phyloP scores from a whole-genome alignment of 2,329 filamentous ascomycete genomes.

The Pseudofabraea citricarpa region DNA sequence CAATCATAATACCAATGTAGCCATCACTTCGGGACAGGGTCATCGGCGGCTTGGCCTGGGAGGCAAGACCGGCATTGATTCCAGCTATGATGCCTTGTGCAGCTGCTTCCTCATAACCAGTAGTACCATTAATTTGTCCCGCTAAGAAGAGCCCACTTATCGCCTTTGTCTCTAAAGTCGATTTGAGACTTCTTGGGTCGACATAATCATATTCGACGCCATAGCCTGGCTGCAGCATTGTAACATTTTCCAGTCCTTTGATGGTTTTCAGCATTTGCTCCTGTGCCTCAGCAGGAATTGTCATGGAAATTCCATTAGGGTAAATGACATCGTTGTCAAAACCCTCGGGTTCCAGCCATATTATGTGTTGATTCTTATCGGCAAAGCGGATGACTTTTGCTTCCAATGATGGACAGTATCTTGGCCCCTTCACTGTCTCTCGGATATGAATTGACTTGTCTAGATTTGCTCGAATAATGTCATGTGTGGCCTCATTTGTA shows the following conservation, averaged over 20 bases:
- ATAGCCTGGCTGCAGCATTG: constrained; percentile 92
- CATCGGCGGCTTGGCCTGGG: constrained; percentile 60
- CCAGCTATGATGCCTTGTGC: constrained; percentile 90
- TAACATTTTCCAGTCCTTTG: constrained; percentile 79
- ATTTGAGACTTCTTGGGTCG: constrained; percentile 79
- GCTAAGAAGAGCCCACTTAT: constrained; percentile 87
- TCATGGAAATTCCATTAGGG: constrained; percentile 97
- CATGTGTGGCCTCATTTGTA: constrained; percentile 79
- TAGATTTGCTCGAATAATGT: constrained; percentile 82
- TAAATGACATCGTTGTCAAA: constrained; percentile 88
- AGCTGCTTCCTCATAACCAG: constrained; percentile 95
- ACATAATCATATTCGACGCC: constrained; percentile 99
- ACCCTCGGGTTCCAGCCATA: constrained; percentile 97
- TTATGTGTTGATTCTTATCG: constrained; percentile 75
- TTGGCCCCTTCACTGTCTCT: constrained; percentile 87
- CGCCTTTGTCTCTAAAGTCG: constrained; percentile 90
- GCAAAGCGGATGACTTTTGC: constrained; percentile 88
- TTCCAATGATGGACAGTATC: constrained; percentile 94
- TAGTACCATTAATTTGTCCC: constrained; percentile 97
- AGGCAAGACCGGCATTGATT: constrained; percentile 84
- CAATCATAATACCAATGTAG: constrained; percentile 98
- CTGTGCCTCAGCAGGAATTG: constrained; percentile 83
- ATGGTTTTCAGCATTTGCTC: constrained; percentile 81
- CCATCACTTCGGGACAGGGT: constrained; percentile 77
- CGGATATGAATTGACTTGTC: constrained; percentile 95